Base-by-base conservation (phyloP, 2,329 filamentous ascomycete species). In the Epichloe glyceriae region DNA sequence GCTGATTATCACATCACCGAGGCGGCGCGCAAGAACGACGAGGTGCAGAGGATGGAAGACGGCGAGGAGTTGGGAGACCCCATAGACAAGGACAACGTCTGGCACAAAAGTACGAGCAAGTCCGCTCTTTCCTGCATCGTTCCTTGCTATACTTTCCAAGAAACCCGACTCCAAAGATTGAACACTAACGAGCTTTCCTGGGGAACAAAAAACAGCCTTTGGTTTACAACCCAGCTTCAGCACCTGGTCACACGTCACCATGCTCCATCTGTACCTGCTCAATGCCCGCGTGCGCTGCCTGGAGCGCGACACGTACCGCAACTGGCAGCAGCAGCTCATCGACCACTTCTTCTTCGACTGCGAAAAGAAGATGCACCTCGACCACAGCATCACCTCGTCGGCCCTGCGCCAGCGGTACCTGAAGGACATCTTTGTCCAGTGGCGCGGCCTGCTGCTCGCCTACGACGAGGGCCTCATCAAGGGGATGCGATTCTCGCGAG, bases 331-430 rank as follows among this genome's bases (percentile, higher is more conserved):
- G 62, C 87, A 95, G 70, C 76, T 98, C 55, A 80, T 93, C 45
- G 90, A 98, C 70, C 89, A 97, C 68, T 96, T 94, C 75, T 97
- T 91, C 74, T 88, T 87, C 72, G 83, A 86, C 61, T 86, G 86
- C 61, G 88, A 95, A 71, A 83, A 86, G 66, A 79, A 82, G 62
- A 91, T 95, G 80, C 85, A 86, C 54, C 73, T 86, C 55, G 79
- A 83, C 64, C 91, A 95, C 73, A 83, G 83, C 57, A 75, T 84
- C 67, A 69, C 70, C 33, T 79, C 79, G 53, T 72, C 75, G 50
- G 72, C 72, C 30, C 70, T 82, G 57, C 75, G 82, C 39, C 79
- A 83, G 65, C 75, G 75, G 55, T 83, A 83, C 67, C 75, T 85
- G 50, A 95, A 96, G 68, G 91, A 97, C 66, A 76, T 96, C 53